These are phyloP conservation scores for Penicillium sp. DNA, from an alignment of 2,329 filamentous ascomycete species.

Conservation along the genomic window DNA sequence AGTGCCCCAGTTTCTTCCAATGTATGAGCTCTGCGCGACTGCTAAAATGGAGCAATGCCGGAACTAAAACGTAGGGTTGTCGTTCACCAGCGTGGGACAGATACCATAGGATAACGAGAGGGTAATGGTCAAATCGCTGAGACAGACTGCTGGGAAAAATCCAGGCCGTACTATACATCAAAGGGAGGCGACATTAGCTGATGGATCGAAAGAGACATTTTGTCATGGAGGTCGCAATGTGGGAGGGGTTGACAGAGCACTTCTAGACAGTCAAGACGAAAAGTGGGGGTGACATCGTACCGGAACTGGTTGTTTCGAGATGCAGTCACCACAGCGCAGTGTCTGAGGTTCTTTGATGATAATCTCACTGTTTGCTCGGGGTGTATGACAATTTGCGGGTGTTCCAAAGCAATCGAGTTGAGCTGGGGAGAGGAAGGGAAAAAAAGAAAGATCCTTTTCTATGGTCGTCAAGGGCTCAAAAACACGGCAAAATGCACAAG, in stretches of 20 bases:
- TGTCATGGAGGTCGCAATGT: slow-evolving; percentile 6
- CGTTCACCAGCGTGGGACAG: slow-evolving; percentile 17
- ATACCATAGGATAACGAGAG: slow-evolving; percentile 2
- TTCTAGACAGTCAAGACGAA: background rate
- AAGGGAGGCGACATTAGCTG: slow-evolving; percentile 12
- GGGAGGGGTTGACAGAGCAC: slow-evolving; percentile 23
- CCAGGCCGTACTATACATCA: background rate
- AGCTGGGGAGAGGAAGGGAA: background rate
- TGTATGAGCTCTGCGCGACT: slow-evolving; percentile 13
- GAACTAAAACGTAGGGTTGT: slow-evolving; percentile 14
- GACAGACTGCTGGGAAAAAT: background rate
- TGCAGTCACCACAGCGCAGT: background rate
- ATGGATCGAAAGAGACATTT: slow-evolving; percentile 3
- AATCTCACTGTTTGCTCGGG: slow-evolving; percentile 4
- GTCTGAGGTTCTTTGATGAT: slow-evolving; percentile 2
- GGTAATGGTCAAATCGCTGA: background rate
- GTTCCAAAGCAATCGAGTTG: slow-evolving; percentile 16
- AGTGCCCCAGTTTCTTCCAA: slow-evolving; percentile 13
- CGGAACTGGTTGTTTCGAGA: background rate
- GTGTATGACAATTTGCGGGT: slow-evolving; percentile 15
- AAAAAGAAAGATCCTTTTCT: slow-evolving; percentile 7
- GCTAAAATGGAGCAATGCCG: slow-evolving; percentile 6
- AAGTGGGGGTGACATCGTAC: background rate
- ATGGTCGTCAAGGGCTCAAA: slow-evolving; percentile 17
- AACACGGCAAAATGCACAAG: slow-evolving; percentile 16